Evolutionary conservation across 2,329 filamentous ascomycete species (phyloP).

Genomic region (Moelleriella libera): DNA sequence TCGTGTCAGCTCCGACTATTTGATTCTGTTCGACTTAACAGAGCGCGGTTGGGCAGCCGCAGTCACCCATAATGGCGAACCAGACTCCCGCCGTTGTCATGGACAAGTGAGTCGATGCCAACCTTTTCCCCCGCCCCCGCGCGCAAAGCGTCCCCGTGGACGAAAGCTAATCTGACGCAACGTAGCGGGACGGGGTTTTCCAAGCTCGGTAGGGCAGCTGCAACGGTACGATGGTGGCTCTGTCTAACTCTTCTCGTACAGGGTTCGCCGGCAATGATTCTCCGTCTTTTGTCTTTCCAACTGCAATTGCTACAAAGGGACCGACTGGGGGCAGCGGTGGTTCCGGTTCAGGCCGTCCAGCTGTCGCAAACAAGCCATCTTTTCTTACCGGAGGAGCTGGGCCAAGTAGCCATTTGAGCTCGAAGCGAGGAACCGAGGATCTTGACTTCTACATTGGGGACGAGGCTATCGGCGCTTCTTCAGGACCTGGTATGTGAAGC

Average conservation of each 20-base stretch:
- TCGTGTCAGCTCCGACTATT: neutral
- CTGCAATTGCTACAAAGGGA: constrained; percentile 91
- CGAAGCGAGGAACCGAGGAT: constrained; percentile 92
- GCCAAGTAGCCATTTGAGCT: constrained; percentile 57
- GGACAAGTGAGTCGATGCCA: constrained; percentile 86
- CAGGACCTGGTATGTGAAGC: constrained; percentile 56
- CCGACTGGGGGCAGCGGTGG: constrained; percentile 55
- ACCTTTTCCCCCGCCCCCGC: constrained; percentile 15
- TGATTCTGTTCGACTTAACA: neutral
- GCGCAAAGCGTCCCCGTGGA: constrained; percentile 10
- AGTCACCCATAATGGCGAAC: constrained; percentile 57
- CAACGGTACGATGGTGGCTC: neutral
- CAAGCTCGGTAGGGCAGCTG: constrained; percentile 65
- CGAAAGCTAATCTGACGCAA: constrained; percentile 17
- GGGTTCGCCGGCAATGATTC: constrained; percentile 99
- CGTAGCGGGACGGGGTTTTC: constrained; percentile 96
- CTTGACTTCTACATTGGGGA: constrained; percentile 98
- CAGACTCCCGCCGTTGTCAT: constrained; percentile 99
- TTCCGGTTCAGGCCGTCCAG: constrained; percentile 74
- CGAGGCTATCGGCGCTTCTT: constrained; percentile 73
- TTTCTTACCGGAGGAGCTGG: constrained; percentile 88
- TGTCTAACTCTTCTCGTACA: constrained; percentile 24
- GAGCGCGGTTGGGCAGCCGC: constrained; percentile 11
- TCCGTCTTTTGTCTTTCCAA: constrained; percentile 97
- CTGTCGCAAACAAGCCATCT: constrained; percentile 87